Percentiles rank a stretch among this genome's conserved stretches.
Conservation (phyloP, 2,329 filamentous ascomycete species). For the Colletotrichum sp. region DNA sequence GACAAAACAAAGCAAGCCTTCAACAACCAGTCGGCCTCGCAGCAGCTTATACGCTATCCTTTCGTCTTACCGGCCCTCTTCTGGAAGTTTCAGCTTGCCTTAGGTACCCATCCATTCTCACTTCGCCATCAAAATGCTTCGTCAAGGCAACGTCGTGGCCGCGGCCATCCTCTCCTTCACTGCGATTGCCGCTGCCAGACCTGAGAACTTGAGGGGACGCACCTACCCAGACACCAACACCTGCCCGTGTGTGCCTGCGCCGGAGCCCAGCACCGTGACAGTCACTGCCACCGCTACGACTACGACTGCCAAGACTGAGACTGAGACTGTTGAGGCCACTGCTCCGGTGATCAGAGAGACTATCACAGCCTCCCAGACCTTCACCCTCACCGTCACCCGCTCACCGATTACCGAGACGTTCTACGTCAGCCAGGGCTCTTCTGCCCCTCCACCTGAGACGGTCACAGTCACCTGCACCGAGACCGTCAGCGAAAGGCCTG, state of each 20-base stretch:
- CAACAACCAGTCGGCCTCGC: not conserved
- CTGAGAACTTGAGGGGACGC: constrained; percentile 12
- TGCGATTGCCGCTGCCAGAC: not conserved
- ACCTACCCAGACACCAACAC: constrained; percentile 14
- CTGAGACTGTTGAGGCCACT: constrained; percentile 27
- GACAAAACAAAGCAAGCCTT: not conserved
- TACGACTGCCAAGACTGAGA: constrained; percentile 24
- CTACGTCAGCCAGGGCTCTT: not conserved
- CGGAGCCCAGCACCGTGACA: constrained; percentile 5
- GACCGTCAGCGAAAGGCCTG: constrained; percentile 1
- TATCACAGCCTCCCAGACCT: constrained; percentile 25
- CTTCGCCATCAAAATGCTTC: constrained; percentile 23
- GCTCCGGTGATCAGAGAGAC: constrained; percentile 12
- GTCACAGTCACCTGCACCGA: constrained; percentile 15
- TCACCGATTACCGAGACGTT: constrained; percentile 6
- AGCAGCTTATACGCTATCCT: not conserved
- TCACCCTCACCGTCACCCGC: constrained; percentile 2
- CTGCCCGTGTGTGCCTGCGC: constrained; percentile 19
- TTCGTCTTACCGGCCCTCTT: not conserved
- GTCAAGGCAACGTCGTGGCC: not conserved
- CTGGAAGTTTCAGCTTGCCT: not conserved
- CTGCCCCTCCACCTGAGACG: not conserved
- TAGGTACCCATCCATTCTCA: not conserved
- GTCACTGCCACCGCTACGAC: constrained; percentile 26
- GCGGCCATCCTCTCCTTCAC: not conserved